Percentiles rank a stretch among this genome's conserved stretches.
Evolutionary conservation across 176 grass and related monocot genomes (phyloP).

Genomic region (Tuctoria greenei): DNA sequence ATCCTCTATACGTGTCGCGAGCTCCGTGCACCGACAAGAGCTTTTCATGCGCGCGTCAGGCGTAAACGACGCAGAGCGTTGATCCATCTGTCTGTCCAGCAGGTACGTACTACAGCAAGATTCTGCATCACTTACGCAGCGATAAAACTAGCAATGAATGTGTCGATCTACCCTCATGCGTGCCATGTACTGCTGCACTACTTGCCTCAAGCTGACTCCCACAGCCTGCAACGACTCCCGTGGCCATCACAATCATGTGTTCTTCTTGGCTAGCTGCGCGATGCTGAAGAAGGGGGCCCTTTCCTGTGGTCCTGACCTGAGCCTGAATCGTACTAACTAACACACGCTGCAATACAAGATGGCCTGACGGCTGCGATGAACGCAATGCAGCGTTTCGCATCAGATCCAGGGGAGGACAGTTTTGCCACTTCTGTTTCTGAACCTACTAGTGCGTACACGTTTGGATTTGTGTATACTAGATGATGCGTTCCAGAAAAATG

Average conservation of each 20-base stretch:
- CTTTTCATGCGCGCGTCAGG: background rate
- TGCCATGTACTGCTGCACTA: background rate
- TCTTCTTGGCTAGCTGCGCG: background rate
- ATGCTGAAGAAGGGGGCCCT: background rate
- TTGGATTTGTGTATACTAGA: background rate
- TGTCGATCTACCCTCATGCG: conserved; percentile 15
- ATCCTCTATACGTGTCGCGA: background rate
- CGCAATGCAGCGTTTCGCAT: background rate
- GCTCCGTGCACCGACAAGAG: conserved; percentile 1
- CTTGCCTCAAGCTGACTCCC: background rate
- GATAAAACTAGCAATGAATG: conserved; percentile 10
- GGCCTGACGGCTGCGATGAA: background rate
- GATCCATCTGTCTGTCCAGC: background rate
- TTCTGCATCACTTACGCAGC: background rate
- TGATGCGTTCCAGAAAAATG: conserved; percentile 11
- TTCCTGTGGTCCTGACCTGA: conserved; percentile 15
- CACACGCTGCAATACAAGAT: background rate
- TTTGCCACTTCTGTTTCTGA: background rate
- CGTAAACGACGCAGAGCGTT: background rate
- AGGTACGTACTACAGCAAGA: conserved; percentile 10
- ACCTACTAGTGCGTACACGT: background rate
- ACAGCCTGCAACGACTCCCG: conserved; percentile 2
- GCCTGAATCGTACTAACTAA: no score
- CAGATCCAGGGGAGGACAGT: background rate
- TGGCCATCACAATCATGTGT: background rate